A percentile compares a stretch with the other conserved stretches of the same genome.
Evolutionary conservation across 225 moss, liverwort and hornwort genomes (phyloP).

Genomic region (Pseudisothecium myosuroides): DNA sequence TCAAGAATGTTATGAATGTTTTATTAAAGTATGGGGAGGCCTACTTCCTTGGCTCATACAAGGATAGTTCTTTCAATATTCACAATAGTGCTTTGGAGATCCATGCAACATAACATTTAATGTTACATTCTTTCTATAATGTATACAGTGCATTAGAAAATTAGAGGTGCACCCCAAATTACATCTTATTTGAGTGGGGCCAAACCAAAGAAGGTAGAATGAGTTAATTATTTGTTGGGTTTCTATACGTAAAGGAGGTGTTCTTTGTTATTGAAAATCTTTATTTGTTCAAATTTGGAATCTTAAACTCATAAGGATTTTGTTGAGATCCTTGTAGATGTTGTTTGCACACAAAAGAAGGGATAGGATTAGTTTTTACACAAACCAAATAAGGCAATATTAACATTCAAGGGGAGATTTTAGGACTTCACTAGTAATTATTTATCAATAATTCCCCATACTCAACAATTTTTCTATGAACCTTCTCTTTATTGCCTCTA

Average conservation of each 20-base stretch:
- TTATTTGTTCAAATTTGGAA: too few relatives aligned
- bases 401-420: not conserved
- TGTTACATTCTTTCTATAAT: not conserved
- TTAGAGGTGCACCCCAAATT: not conserved
- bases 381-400: not conserved
- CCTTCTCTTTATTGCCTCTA: not conserved
- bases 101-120: not conserved
- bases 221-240: not conserved
- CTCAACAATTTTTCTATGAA: not conserved
- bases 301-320: not conserved
- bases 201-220: not conserved
- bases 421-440: not conserved
- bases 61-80: not conserved
- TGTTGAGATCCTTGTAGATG: not conserved
- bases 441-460: not conserved
- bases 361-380: not conserved
- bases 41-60: not conserved
- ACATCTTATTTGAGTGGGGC: not conserved
- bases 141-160: not conserved
- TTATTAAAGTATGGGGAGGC: not conserved
- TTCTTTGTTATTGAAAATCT: not conserved
- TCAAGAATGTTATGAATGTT: not conserved
- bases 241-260: too few relatives aligned
- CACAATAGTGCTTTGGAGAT: not conserved
- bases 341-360: too few relatives aligned